Evolutionary conservation across 441 rosid genomes (phyloP).

Genomic region (Jatropha podagrica): DNA sequence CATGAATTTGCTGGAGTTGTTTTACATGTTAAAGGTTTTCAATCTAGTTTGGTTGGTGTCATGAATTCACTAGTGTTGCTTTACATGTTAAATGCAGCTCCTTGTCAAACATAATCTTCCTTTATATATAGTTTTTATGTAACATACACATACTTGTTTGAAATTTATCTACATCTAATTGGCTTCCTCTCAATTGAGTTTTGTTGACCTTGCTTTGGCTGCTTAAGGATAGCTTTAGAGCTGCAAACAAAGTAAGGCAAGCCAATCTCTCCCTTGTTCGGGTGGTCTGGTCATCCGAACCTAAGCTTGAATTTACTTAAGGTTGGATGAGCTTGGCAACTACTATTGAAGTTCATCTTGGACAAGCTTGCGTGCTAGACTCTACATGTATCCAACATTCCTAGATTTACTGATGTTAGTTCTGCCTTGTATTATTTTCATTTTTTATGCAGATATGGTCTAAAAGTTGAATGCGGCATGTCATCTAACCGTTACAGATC

Average conservation of each 20-base stretch:
- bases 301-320: no score
- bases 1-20: not conserved
- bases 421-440: not conserved
- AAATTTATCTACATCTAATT: not conserved
- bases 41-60: no score
- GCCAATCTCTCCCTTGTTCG: no score
- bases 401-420: not conserved
- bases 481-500: constrained; percentile 69
- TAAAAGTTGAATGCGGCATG: constrained; percentile 91
- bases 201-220: not conserved
- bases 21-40: not conserved
- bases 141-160: not conserved
- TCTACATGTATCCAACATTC: not conserved
- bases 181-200: not conserved
- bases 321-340: no score
- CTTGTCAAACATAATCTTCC: not conserved
- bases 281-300: no score
- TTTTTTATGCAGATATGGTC: constrained; percentile 59
- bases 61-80: no score
- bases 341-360: no score
- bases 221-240: not conserved
- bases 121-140: not conserved
- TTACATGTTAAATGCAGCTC: not conserved
- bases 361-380: no score
- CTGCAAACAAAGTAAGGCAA: not conserved